phyloP scores from a whole-genome alignment of 345 rosid genomes.

The Gossypium sturtianum region DNA sequence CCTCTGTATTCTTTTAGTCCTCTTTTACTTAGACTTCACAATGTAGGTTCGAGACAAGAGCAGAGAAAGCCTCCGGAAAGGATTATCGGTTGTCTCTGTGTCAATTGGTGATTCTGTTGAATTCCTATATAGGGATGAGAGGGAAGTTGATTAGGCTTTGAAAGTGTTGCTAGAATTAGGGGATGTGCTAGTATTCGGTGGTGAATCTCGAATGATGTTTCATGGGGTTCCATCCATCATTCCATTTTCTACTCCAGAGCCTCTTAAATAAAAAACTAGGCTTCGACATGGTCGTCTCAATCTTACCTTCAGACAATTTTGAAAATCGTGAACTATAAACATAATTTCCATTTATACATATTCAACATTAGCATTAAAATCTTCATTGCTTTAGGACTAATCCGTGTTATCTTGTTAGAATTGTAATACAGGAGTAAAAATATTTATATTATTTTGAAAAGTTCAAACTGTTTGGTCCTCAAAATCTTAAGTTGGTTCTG shows the following conservation, averaged over 20 bases:
- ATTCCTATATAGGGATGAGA: conserved; percentile 38
- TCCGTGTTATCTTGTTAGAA: not conserved
- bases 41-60: conserved; percentile 59
- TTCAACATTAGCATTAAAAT: not conserved
- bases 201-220: conserved; percentile 43
- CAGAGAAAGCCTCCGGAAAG: conserved; percentile 26
- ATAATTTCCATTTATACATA: not conserved
- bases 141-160: conserved; percentile 34
- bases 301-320: conserved; percentile 50
- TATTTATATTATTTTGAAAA: not conserved
- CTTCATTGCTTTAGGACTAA: not conserved
- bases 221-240: conserved; percentile 46
- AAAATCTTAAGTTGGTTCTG: no score
- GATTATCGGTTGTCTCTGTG: conserved; percentile 53
- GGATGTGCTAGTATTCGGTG: conserved; percentile 54
- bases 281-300: conserved; percentile 51
- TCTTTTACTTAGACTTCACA: not conserved
- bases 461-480: not conserved
- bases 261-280: conserved; percentile 27
- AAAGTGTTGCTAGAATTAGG: conserved; percentile 38
- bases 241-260: conserved; percentile 33
- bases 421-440: not conserved
- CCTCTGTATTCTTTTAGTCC: no score
- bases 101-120: conserved; percentile 53
- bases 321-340: conserved; percentile 4